Conservation (phyloP, 352 stramenopile genomes). For the Phytophthora constricta region DNA sequence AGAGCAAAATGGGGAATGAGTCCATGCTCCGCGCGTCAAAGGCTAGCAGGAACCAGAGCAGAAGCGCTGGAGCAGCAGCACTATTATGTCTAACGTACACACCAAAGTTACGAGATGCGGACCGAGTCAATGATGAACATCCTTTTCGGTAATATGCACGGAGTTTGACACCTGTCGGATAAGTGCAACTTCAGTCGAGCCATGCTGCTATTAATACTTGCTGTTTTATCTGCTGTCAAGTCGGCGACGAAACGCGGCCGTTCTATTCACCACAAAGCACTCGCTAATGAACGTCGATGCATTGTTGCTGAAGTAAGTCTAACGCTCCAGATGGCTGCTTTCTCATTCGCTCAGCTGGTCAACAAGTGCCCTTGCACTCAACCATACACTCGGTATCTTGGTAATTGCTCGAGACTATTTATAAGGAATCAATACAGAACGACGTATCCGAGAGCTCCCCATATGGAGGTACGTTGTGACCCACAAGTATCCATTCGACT, state of each 20-base stretch:
- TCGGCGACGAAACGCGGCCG: background rate
- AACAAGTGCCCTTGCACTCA: background rate
- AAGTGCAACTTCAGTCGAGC: conserved; percentile 4
- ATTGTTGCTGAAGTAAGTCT: background rate
- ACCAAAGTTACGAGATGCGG: conserved; percentile 11
- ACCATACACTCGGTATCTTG: background rate
- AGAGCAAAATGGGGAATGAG: conserved; percentile 39
- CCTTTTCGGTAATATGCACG: conserved; percentile 32
- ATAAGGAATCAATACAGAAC: background rate
- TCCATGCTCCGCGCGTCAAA: too few species aligned
- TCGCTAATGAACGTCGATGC: too few species aligned
- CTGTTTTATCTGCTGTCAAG: background rate
- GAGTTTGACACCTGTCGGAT: conserved; percentile 18
- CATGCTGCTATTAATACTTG: background rate
- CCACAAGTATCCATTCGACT: too few species aligned
- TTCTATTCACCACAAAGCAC: background rate
- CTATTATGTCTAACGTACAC: too few species aligned
- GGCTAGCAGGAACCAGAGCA: too few species aligned
- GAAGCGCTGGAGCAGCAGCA: too few species aligned
- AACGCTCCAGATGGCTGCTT: background rate
- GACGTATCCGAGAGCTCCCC: too few species aligned
- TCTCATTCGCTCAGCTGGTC: background rate
- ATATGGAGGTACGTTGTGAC: too few species aligned
- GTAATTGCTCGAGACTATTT: too few species aligned
- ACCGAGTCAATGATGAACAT: conserved; percentile 19